A percentile compares a stretch with the other conserved stretches of the same genome.
These are phyloP conservation scores for Arthrobotrys iridis DNA, from an alignment of 2,329 filamentous ascomycete genomes.

Conservation along the genomic window DNA sequence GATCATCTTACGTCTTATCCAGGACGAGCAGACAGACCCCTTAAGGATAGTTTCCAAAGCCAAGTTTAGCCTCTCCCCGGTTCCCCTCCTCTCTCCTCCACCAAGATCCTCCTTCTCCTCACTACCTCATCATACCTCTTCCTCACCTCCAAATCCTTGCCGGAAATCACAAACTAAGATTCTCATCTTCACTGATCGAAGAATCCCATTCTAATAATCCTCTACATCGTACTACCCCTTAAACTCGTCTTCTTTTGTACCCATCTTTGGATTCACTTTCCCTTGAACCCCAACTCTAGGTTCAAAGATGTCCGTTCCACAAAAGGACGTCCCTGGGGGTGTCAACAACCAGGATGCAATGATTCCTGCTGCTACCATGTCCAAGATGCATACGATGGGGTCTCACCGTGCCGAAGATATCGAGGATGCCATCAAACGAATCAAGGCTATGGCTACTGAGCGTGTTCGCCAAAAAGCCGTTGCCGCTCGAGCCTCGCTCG, in stretches of 20 bases:
- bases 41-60: slow-evolving; percentile 45
- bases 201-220: slow-evolving; percentile 3
- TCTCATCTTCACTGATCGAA: slow-evolving; percentile 40
- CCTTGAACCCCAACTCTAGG: background rate
- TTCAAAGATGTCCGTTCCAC: slow-evolving; percentile 10
- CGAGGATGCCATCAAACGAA: slow-evolving; percentile 41
- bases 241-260: background rate
- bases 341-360: background rate
- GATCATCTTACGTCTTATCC: background rate
- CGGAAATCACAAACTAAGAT: background rate
- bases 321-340: background rate
- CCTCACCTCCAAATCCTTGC: background rate
- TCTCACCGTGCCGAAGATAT: slow-evolving; percentile 12
- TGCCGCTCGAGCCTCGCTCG: slow-evolving; percentile 18
- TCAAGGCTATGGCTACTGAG: slow-evolving; percentile 44
- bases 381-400: slow-evolving; percentile 4
- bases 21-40: slow-evolving; percentile 16
- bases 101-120: background rate
- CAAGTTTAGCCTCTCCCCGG: slow-evolving; percentile 20
- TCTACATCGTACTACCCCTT: background rate
- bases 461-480: slow-evolving; percentile 38
- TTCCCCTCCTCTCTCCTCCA: slow-evolving; percentile 17
- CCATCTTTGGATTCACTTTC: background rate
- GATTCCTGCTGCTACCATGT: background rate
- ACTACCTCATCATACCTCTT: background rate